Base-by-base conservation (phyloP, 1,139 yeast genomes). In the Lodderomyces theae region DNA sequence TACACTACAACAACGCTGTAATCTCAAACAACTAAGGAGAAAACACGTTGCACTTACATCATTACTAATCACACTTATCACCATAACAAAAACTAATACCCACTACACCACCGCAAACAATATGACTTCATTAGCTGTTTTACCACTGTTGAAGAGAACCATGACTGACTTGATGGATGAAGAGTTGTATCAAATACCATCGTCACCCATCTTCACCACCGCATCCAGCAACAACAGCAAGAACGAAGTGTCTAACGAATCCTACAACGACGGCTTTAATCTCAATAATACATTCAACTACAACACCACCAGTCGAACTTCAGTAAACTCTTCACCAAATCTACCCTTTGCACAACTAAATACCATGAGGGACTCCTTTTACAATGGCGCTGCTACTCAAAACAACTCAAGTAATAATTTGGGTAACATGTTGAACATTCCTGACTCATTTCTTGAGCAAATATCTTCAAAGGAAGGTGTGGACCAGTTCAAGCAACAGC, bases 91-190 rank as follows among this genome's bases (percentile, higher is more conserved):
- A 28, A 28, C 5, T 7, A 23, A 13, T 15, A 32, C 19, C 26
- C 5, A 30, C 31, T 21, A 35, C 40, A 30, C 15, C 16, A 38
- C 38, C 18, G 23, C 11, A 12, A 18, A 12, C 11, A 22, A 16
- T 7, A 74, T 75, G 77, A 63, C 79, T 24, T 72, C 79, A n/a
- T 53, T 67, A 44, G 72, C 74, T 4, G 64, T 66, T 21, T 63
- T 70, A 48, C 79, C 79, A 25, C 59, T 64, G 31, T 65, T 74
- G 47, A 69, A 78, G 57, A 72, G 82, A 53, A 69, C 83, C 15
- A 57, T 77, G 45, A 75, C 80, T 26, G 85, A 79, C 50, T 73
- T 78, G 33, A 69, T 79, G 67, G 86, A 80, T 46, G 89, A 82
- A 49, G 88, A 82, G 53, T 61, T 82, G 42, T 77, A 76, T 49